A percentile compares a stretch with the other conserved stretches of the same genome.
phyloP scores from a whole-genome alignment of 805 yeast species.

The Candida piceae region DNA sequence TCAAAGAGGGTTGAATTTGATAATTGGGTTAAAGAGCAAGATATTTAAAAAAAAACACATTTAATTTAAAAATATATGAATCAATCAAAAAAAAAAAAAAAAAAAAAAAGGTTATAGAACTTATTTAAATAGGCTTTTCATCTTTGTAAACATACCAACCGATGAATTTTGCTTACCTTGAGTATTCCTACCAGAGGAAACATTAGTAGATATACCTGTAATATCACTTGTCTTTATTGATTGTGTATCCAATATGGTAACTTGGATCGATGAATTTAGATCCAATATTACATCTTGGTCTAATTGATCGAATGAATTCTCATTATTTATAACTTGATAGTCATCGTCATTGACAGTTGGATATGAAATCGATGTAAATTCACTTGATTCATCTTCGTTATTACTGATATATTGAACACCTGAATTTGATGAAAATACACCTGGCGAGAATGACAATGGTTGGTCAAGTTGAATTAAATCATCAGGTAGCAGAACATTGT shows the following conservation, averaged over 20 bases:
- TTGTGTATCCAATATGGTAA: neutral
- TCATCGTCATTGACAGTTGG: constrained; percentile 16
- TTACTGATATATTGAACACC: too few relatives aligned
- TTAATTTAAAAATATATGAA: neutral
- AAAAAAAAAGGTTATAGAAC: neutral
- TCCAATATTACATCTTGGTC: too few relatives aligned
- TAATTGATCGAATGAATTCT: too few relatives aligned
- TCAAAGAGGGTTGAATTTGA: constrained; percentile 40
- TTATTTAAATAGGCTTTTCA: constrained; percentile 1
- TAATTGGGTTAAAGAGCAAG: constrained; percentile 27
- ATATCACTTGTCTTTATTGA: neutral
- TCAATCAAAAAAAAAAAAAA: neutral
- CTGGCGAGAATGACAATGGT: neutral
- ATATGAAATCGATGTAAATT: constrained; percentile 29
- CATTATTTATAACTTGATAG: constrained; percentile 1
- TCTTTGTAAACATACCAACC: neutral
- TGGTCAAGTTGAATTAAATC: constrained; percentile 17
- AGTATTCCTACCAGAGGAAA: constrained; percentile 1
- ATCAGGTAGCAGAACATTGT: constrained; percentile 42
- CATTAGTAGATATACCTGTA: neutral
- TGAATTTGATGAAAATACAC: too few relatives aligned
- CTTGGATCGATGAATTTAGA: neutral
- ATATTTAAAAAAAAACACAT: neutral
- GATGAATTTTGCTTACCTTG: too few relatives aligned
- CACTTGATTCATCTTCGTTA: constrained; percentile 28